phyloP scores from a whole-genome alignment of 306 rosid species.

The Citrullus mucosospermus region DNA sequence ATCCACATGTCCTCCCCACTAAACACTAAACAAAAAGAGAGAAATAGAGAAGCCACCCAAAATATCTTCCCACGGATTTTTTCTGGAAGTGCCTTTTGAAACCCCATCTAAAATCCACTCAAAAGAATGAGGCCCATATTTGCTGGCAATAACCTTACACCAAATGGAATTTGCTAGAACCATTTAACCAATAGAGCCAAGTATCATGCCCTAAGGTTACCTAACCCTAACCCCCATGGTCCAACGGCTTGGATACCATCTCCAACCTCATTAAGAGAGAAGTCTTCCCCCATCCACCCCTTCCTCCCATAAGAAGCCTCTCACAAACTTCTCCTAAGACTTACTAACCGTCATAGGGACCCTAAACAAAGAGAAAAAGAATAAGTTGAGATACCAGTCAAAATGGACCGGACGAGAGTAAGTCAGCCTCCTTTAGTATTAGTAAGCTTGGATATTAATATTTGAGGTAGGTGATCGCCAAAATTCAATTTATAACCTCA shows the following conservation, averaged over 20 bases:
- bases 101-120: not conserved
- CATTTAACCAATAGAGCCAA: too few species aligned
- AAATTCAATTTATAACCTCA: not conserved
- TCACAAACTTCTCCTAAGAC: not conserved
- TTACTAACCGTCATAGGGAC: not conserved
- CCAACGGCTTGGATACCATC: not conserved
- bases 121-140: not conserved
- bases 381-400: not conserved
- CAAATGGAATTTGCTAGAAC: too few species aligned
- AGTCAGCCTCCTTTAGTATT: not conserved
- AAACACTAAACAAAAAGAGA: not conserved
- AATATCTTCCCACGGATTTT: not conserved
- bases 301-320: not conserved
- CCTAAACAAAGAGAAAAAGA: not conserved
- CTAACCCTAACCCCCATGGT: not conserved
- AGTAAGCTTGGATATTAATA: not conserved
- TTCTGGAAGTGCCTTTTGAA: not conserved
- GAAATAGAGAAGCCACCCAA: not conserved
- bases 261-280: not conserved
- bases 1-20: not conserved
- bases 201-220: not conserved
- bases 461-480: not conserved
- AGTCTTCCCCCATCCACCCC: not conserved
- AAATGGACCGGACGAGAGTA: not conserved
- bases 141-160: too few species aligned